phyloP scores from a whole-genome alignment of 2,329 filamentous ascomycete genomes.

The Thermochaetoides dissita region DNA sequence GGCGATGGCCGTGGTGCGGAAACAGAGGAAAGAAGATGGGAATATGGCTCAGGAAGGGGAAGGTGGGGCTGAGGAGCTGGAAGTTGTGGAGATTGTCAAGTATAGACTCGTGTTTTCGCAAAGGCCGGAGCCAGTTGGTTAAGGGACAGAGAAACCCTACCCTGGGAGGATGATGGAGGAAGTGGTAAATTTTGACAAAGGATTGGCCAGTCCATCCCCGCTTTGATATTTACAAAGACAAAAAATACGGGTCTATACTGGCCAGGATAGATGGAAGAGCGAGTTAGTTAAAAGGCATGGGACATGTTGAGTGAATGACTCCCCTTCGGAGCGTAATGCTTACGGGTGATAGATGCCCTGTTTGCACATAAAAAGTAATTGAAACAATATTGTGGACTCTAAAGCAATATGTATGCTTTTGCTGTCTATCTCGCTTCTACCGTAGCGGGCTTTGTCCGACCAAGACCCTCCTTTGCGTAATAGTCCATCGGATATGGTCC shows the following conservation, averaged over 20 bases:
- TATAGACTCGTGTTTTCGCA: slow-evolving; percentile 76
- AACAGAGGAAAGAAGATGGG: slow-evolving; percentile 28
- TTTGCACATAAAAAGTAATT: too few species aligned
- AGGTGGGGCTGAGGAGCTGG: slow-evolving; percentile 44
- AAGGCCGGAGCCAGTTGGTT: slow-evolving; percentile 60
- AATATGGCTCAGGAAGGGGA: slow-evolving; percentile 23
- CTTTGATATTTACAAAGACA: too few species aligned
- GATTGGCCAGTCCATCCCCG: too few species aligned
- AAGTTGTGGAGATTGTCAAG: slow-evolving; percentile 77
- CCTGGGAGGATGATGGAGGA: not conserved
- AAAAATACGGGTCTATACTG: too few species aligned
- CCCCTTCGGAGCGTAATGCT: too few species aligned
- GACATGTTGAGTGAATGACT: too few species aligned
- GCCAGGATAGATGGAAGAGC: too few species aligned
- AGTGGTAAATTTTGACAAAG: not conserved
- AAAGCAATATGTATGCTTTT: not conserved
- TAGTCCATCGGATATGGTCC: slow-evolving; percentile 96
- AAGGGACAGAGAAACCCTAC: slow-evolving; percentile 22
- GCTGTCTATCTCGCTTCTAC: slow-evolving; percentile 10
- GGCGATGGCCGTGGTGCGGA: slow-evolving; percentile 65
- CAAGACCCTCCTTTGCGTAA: slow-evolving; percentile 82
- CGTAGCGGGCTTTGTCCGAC: slow-evolving; percentile 50
- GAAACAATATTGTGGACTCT: too few species aligned
- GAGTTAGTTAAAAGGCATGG: too few species aligned
- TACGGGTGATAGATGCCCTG: too few species aligned